phyloP scores from a whole-genome alignment of 345 rosid genomes.

The Murraya koenigii region DNA sequence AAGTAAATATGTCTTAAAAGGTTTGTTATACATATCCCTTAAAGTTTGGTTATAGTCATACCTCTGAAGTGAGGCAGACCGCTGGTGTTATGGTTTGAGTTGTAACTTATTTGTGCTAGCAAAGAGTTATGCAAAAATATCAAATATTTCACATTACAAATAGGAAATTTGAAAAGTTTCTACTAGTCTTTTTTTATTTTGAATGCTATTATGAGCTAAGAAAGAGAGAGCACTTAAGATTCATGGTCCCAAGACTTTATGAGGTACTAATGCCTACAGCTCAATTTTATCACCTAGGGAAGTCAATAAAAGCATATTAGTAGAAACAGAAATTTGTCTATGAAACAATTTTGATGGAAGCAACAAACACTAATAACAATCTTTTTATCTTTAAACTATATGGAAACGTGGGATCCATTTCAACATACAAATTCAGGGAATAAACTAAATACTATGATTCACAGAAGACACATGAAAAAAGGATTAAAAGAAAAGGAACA shows the following conservation, averaged over 20 bases:
- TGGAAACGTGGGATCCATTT: not conserved
- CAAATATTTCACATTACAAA: not conserved
- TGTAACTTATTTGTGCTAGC: not conserved
- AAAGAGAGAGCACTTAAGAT: not conserved
- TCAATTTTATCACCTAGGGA: not conserved
- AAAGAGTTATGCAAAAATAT: not conserved
- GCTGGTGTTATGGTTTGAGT: not conserved
- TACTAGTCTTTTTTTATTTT: not conserved
- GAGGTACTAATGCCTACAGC: not conserved
- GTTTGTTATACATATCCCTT: not conserved
- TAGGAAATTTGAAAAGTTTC: not conserved
- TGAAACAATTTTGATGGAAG: not conserved
- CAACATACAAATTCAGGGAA: not conserved
- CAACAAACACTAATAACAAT: not conserved
- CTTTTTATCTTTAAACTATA: not conserved
- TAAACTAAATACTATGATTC: not conserved
- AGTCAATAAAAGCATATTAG: not conserved
- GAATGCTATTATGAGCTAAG: not conserved
- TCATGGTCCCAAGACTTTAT: not conserved
- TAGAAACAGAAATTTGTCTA: not conserved
- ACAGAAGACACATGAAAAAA: not conserved
- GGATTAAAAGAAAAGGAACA: not conserved
- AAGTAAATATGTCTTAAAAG: not conserved
- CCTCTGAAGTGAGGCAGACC: not conserved
- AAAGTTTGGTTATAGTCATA: no score